These are phyloP conservation scores for Coriaria nepalensis DNA, from an alignment of 306 rosid genomes.

Conservation along the genomic window DNA sequence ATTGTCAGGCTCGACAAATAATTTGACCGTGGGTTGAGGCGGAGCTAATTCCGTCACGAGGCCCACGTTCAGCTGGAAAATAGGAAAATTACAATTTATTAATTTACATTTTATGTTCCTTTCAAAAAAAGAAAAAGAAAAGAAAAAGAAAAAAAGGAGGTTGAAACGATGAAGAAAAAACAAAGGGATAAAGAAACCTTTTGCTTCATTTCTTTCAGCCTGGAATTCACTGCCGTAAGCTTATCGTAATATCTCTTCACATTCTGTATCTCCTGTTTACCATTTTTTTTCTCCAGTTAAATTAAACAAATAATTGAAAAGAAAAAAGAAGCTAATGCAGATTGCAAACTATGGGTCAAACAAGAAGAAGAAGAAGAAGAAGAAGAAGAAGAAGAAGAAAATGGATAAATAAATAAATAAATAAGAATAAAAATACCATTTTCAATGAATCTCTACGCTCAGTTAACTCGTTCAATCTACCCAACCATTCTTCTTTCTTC, in stretches of 20 bases:
- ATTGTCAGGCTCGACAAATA: background rate
- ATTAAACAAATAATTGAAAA: background rate
- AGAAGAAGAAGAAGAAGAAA: background rate
- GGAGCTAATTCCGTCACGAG: background rate
- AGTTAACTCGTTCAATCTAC: conserved; percentile 16
- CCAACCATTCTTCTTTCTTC: conserved; percentile 31
- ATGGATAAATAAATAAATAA: too few relatives aligned
- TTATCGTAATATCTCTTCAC: conserved; percentile 14
- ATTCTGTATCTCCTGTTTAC: conserved; percentile 31
- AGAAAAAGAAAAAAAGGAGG: background rate
- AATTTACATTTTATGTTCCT: background rate
- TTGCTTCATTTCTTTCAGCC: conserved; percentile 25
- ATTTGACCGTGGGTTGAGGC: background rate
- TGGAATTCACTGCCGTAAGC: conserved; percentile 19
- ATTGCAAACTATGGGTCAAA: background rate
- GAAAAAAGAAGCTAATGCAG: background rate
- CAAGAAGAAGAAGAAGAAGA: conserved; percentile 10
- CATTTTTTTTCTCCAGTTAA: background rate
- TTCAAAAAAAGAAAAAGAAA: background rate
- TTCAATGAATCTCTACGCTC: conserved; percentile 9
- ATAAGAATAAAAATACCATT: conserved; percentile 21
- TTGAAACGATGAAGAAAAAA: background rate
- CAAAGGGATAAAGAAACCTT: conserved; percentile 21
- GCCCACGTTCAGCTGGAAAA: background rate
- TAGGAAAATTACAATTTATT: too few relatives aligned